Conservation (phyloP, 2,329 filamentous ascomycete genomes). For the Colletotrichum liriopes region DNA sequence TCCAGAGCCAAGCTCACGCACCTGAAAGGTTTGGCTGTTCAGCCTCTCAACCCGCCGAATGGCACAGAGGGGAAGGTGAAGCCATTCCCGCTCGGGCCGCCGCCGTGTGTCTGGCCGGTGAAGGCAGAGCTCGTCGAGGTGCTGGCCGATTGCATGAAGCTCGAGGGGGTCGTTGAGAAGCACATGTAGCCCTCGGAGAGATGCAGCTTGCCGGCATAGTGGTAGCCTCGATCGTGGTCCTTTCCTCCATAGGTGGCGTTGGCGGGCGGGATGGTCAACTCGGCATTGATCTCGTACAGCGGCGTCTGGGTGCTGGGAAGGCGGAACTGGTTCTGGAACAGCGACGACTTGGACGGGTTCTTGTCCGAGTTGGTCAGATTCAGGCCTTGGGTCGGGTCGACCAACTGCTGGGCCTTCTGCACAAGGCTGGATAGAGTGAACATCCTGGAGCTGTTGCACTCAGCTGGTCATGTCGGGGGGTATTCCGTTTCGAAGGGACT, state of each 20-base stretch:
- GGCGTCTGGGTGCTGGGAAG: constrained; percentile 93
- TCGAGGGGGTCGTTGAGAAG: constrained; percentile 94
- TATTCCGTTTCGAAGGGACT: not conserved
- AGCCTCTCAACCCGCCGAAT: constrained; percentile 93
- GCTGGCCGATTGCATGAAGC: constrained; percentile 86
- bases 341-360: constrained; percentile 89
- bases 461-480: constrained; percentile 56
- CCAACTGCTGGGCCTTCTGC: constrained; percentile 95
- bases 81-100: constrained; percentile 93
- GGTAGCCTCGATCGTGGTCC: constrained; percentile 81
- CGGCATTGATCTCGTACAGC: constrained; percentile 95
- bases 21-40: constrained; percentile 90
- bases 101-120: constrained; percentile 93
- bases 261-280: constrained; percentile 87
- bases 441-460: constrained; percentile 60
- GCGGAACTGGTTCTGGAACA: constrained; percentile 97
- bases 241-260: constrained; percentile 81
- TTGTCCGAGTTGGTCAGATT: constrained; percentile 81
- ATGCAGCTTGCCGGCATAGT: constrained; percentile 93
- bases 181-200: constrained; percentile 95
- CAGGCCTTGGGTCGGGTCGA: constrained; percentile 87
- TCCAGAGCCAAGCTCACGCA: constrained; percentile 49
- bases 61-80: constrained; percentile 93
- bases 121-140: constrained; percentile 86
- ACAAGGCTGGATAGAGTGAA: constrained; percentile 83